Conservation (phyloP, 306 rosid genomes). For the Aeschynomene evenia region DNA sequence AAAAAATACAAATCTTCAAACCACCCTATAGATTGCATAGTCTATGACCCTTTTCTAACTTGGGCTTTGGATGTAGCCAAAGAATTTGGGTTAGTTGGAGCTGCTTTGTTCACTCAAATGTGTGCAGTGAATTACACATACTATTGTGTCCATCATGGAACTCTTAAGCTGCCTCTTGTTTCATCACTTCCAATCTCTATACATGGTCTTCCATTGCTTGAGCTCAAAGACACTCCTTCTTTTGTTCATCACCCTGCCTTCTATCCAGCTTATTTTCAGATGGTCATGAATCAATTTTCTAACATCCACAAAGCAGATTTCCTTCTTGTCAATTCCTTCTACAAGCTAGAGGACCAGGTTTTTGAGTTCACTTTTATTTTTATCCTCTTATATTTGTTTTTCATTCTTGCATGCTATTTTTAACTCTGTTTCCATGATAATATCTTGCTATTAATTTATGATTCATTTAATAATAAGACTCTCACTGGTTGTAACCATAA, state of each 20-base stretch:
- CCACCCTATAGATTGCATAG: conserved; percentile 43
- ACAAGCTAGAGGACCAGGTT: conserved; percentile 63
- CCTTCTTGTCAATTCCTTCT: conserved; percentile 58
- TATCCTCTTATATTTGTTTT: neutral
- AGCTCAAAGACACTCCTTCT: conserved; percentile 51
- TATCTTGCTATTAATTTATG: neutral
- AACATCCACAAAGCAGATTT: conserved; percentile 51
- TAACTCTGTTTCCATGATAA: neutral
- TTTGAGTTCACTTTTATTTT: neutral
- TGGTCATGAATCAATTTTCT: conserved; percentile 53
- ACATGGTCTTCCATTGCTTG: conserved; percentile 51
- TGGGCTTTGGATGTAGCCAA: conserved; percentile 64
- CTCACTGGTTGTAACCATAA: neutral
- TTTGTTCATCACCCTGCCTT: conserved; percentile 32
- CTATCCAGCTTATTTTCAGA: conserved; percentile 54
- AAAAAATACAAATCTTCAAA: conserved; percentile 26
- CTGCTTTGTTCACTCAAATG: conserved; percentile 58
- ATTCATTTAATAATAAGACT: neutral
- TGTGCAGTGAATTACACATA: conserved; percentile 48
- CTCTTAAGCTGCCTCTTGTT: conserved; percentile 37
- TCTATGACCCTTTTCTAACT: conserved; percentile 48
- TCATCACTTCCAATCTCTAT: conserved; percentile 35
- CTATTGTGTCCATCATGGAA: conserved; percentile 42
- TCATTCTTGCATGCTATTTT: neutral
- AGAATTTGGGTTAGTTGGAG: conserved; percentile 42